A percentile compares a stretch with the other conserved stretches of the same genome.
These are phyloP conservation scores for Iris pallida DNA, from an alignment of 116 monocot genomes.

Conservation along the genomic window DNA sequence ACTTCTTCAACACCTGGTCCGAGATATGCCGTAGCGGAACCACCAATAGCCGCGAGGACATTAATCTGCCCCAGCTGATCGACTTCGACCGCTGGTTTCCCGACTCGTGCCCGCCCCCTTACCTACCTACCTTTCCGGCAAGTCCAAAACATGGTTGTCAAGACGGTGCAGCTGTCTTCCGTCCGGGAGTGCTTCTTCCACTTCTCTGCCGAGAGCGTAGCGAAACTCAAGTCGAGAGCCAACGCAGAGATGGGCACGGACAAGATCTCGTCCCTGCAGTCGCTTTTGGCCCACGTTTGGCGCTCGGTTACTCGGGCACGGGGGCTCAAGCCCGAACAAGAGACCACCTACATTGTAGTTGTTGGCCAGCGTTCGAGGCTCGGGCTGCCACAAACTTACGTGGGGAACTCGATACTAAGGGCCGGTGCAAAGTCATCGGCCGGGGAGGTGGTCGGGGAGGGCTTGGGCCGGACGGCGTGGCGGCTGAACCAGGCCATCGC, in stretches of 20 bases:
- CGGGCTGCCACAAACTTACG: background rate
- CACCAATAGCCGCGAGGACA: background rate
- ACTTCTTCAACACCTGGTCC: slow-evolving; percentile 1
- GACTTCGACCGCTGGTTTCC: background rate
- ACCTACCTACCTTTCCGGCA: background rate
- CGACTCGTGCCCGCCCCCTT: background rate
- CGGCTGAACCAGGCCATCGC: background rate
- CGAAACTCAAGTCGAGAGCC: no score
- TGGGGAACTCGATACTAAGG: background rate
- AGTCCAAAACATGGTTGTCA: no score
- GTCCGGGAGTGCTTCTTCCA: no score
- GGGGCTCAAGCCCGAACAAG: background rate
- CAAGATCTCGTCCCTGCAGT: background rate
- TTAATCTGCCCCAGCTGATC: background rate
- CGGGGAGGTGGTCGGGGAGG: slow-evolving; percentile 1
- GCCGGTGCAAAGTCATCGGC: background rate
- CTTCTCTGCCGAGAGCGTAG: no score
- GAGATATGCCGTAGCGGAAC: background rate
- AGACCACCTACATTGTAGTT: background rate
- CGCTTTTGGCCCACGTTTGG: slow-evolving; percentile 2
- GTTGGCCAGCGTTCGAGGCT: background rate
- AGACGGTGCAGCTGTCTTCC: no score
- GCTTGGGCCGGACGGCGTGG: slow-evolving; percentile 4
- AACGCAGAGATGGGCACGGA: background rate
- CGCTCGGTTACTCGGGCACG: background rate